Evolutionary conservation across 257 asterid genomes (phyloP).

Genomic region (Cordia subcordata): DNA sequence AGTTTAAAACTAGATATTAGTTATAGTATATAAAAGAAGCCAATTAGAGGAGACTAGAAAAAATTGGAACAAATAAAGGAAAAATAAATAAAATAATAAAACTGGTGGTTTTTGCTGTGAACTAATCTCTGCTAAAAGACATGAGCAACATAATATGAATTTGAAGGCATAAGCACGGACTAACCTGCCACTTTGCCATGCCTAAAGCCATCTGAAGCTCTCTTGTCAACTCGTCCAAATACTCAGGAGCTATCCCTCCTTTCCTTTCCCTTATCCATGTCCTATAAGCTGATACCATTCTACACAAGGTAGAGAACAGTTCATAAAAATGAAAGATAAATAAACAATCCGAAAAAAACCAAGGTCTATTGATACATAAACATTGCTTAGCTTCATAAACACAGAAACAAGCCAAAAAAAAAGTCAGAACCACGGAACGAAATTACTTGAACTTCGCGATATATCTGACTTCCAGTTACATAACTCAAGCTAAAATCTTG

Average conservation of each 20-base stretch:
- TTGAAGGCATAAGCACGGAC: slow-evolving; percentile 3
- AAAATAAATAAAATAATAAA: background rate
- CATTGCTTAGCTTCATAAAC: no score
- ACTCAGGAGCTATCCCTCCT: slow-evolving; percentile 47
- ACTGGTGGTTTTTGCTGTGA: background rate
- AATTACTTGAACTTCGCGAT: no score
- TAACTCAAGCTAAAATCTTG: no score
- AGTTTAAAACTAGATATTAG: background rate
- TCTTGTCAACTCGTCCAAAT: slow-evolving; percentile 54
- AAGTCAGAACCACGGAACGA: background rate
- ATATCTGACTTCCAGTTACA: no score
- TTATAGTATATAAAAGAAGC: background rate
- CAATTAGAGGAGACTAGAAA: background rate
- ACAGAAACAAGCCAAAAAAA: no score
- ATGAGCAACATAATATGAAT: no score
- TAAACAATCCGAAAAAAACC: slow-evolving; percentile 2
- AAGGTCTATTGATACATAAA: no score
- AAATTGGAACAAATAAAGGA: no score
- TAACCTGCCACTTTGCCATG: slow-evolving; percentile 96
- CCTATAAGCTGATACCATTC: slow-evolving; percentile 92
- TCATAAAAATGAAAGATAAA: background rate
- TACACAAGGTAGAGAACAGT: slow-evolving; percentile 17
- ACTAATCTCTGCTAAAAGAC: no score
- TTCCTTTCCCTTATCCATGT: slow-evolving; percentile 64
- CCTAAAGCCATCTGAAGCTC: slow-evolving; percentile 87